Evolutionary conservation across 2,329 filamentous ascomycete species (phyloP), one percentile per base, ranked within the genome.

Genomic region (Ophiocordyceps robertsii): DNA sequence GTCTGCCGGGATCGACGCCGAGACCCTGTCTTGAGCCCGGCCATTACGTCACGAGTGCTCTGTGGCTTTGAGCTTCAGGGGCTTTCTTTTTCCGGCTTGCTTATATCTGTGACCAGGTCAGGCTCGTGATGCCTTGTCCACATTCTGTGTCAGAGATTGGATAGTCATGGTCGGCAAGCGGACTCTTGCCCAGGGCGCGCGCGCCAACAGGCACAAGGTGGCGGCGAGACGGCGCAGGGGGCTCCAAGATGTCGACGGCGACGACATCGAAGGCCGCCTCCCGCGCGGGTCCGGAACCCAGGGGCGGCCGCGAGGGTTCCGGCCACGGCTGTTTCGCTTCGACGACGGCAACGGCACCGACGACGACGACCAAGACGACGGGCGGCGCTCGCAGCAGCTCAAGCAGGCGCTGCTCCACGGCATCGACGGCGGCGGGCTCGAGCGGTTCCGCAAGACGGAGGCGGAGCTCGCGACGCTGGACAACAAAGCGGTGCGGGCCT

Each of bases 401-500:
- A 60, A 60, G 33, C 45, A 43, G 3, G 52, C 55, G 5, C 52
- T 60, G 1, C 45, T 60, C 3, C 49, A 56, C 24, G 54, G 54
- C 32, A 56, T 60, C 44, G 53, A 59, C 45, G 45, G 49, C 8
- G 38, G 51, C 13, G 51, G 47, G 1, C 51, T 60, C 0, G 57
- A 60, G 27, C 46, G 45, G 35, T 60, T 51, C 38, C 56, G 57
- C 42, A 58, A 57, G 35, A 46, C 51, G 33, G 50, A 56, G 17
- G 44, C 47, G 0, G 57, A 60, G 36, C 47, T 60, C 13, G 51
- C 51, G 14, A 38, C 14, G 1, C 58, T 59, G 6, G 46, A 49
- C 40, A 57, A 57, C 38, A 59, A 57, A 19, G 48, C 49, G n/a
- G 0, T 60, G 2, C 49, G 56, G 2, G 30, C 27, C 0, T 60